Base-by-base conservation (phyloP, 2,329 filamentous ascomycete species). In the Cladophialophora exuberans region DNA sequence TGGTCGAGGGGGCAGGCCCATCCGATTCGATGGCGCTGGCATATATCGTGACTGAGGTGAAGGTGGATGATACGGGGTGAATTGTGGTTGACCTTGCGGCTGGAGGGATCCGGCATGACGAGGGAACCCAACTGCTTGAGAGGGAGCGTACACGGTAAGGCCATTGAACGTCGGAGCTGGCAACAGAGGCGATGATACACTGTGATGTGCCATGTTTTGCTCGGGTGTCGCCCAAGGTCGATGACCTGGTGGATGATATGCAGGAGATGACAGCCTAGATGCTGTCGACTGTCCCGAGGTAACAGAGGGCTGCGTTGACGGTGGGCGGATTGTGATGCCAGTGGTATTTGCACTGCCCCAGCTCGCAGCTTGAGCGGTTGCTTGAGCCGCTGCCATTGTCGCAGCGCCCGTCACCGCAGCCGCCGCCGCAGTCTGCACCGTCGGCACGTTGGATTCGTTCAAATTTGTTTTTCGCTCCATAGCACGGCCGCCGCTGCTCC, bases 121-220 rank as follows among this genome's bases (percentile, higher is more conserved):
- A 41, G 48, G 49, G 45, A 51, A 57, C n/a, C 26, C 42, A n/a
- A 42, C 30, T n/a, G 55, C 43, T 42, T 48, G 53, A 17, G 39
- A 36, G 9, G 52, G 56, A 17, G 51, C 44, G 11, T 59, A 56
- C 9, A 60, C 35, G 35, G 57, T 61, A 2, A 44, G 49, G 11
- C 49, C 56, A 36, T 54, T 62, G 30, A 54, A 46, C 6, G 58
- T 56, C 25, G 64, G 54, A 7, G 59, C 42, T 1, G 62, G 57
- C 23, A 62, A 58, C 9, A 63, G 31, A 15, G 64, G 62, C 18
- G 58, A 55, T 17, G 63, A 62, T 17, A 61, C 33, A 31, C 61
- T 64, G 39, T 64, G 63, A 23, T 61, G 59, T 17, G 17, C 18
- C 28, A 45, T 38, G 26, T 52, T 59, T 39, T 63, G 62, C 15